These are phyloP conservation scores for Capniomyces stellatus DNA, from an alignment of 371 early-diverging fungal genomes.

Conservation along the genomic window DNA sequence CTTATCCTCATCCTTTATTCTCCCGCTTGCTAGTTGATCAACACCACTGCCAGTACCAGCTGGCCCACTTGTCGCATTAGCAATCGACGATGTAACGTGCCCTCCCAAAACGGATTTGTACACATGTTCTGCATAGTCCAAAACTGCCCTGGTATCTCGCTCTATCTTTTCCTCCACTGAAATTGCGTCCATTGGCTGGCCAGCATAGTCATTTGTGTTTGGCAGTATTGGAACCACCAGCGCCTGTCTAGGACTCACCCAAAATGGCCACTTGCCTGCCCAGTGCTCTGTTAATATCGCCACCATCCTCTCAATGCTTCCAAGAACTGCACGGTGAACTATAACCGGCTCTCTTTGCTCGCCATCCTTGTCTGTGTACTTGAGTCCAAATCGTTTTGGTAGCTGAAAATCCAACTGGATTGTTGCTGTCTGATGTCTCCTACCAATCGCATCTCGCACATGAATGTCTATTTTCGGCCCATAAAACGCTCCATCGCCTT, in stretches of 20 bases:
- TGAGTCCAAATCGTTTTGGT: slow-evolving; percentile 22
- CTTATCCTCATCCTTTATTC: slow-evolving; percentile 25
- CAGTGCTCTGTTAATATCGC: slow-evolving; percentile 95
- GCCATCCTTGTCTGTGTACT: slow-evolving; percentile 18
- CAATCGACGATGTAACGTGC: too few relatives aligned
- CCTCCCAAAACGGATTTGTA: background rate
- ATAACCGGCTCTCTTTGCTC: slow-evolving; percentile 67
- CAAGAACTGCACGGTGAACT: slow-evolving; percentile 98
- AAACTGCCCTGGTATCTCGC: background rate
- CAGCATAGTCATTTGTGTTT: too few relatives aligned
- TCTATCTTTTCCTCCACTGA: too few relatives aligned
- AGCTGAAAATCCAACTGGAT: slow-evolving; percentile 79
- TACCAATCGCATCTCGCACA: slow-evolving; percentile 82
- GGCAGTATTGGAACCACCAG: slow-evolving; percentile 84
- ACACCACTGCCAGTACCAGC: too few relatives aligned
- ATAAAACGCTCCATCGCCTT: slow-evolving; percentile 99
- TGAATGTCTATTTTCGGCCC: slow-evolving; percentile 99
- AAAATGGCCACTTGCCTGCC: slow-evolving; percentile 95
- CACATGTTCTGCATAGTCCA: background rate
- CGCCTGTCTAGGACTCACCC: slow-evolving; percentile 94
- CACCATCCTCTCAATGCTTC: slow-evolving; percentile 93
- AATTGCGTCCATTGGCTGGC: too few relatives aligned
- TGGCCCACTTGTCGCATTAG: too few relatives aligned
- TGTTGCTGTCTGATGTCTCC: slow-evolving; percentile 96
- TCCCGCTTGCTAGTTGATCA: too few relatives aligned